Percentiles rank a stretch among this genome's conserved stretches.
phyloP scores from a whole-genome alignment of 805 yeast species.

The Kuraishia molischiana region DNA sequence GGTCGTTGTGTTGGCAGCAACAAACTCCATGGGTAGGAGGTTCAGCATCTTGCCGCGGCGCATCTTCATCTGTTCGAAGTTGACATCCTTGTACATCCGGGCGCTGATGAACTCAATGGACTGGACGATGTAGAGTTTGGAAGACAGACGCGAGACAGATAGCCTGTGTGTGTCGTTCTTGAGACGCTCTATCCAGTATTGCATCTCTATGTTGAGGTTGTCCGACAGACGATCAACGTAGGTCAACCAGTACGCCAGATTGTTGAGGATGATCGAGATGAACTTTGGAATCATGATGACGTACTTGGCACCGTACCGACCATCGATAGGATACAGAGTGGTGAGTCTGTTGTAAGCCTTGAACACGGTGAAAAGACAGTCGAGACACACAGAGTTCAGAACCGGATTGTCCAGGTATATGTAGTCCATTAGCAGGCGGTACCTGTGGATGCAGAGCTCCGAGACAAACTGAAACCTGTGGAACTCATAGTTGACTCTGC shows the following conservation, averaged over 20 bases:
- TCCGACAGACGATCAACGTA: not conserved
- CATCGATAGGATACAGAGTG: not conserved
- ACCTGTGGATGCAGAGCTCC: not conserved
- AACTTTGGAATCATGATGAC: not conserved
- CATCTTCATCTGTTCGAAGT: not conserved
- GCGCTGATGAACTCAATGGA: not conserved
- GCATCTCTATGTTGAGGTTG: not conserved
- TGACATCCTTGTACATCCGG: not conserved
- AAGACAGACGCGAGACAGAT: not conserved
- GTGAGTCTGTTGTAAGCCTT: not conserved
- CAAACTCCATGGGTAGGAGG: not conserved
- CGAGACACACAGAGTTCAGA: not conserved
- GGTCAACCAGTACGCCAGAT: not conserved
- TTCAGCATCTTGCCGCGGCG: not conserved
- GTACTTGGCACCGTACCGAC: not conserved
- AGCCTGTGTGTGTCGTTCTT: not conserved
- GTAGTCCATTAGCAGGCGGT: not conserved
- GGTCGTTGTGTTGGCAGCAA: constrained; percentile 3
- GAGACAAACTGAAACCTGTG: not conserved
- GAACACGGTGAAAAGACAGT: not conserved
- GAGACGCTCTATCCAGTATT: not conserved
- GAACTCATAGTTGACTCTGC: not conserved
- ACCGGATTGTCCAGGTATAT: not conserved
- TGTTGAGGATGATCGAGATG: not conserved
- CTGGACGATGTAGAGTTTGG: not conserved